Evolutionary conservation across 2,329 filamentous ascomycete genomes (phyloP).

Genomic region (Ophiocordyceps camponoti-rufipedis): DNA sequence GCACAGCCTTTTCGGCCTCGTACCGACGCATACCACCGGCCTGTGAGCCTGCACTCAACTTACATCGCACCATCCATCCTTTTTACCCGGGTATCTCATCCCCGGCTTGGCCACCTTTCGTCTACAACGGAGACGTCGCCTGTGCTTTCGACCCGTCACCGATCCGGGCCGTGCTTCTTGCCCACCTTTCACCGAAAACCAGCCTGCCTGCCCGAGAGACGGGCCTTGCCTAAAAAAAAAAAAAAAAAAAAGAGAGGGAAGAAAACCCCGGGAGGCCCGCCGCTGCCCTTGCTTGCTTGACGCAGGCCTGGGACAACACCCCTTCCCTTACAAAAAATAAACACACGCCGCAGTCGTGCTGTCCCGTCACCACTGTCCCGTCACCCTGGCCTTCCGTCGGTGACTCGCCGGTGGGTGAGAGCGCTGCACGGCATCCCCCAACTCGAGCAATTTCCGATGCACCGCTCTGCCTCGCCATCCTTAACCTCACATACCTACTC

Average conservation of each 20-base stretch:
- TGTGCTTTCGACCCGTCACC: neutral
- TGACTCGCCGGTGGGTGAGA: neutral
- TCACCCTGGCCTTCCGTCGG: neutral
- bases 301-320: neutral
- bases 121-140: neutral
- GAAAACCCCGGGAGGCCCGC: neutral
- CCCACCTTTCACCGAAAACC: neutral
- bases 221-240: neutral
- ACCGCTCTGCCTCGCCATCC: neutral
- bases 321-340: neutral
- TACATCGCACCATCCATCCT: neutral
- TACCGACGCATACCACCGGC: neutral
- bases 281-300: neutral
- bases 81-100: neutral
- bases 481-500: neutral
- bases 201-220: neutral
- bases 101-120: neutral
- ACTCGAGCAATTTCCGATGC: neutral
- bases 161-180: neutral
- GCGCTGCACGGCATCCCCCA: conserved; percentile 1
- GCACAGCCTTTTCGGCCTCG: neutral
- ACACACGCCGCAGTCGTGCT: neutral
- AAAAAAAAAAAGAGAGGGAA: neutral
- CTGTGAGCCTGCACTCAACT: too few relatives aligned
- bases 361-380: neutral